Percentiles rank a stretch among this genome's conserved stretches.
Conservation (phyloP, 441 rosid species). For the Lagerstroemia fauriei region DNA sequence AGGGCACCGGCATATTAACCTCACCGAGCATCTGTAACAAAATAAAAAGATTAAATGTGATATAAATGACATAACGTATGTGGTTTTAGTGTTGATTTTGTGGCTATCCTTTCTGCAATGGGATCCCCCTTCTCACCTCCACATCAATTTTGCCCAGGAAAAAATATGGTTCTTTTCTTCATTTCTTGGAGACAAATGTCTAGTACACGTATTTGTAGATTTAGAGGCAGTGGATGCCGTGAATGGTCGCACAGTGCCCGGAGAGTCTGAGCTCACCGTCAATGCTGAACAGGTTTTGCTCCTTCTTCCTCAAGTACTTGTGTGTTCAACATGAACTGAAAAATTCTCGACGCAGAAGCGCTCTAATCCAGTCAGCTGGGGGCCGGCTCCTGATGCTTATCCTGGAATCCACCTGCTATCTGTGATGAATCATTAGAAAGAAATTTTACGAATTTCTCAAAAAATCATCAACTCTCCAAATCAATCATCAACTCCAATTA, state of each 20-base stretch:
- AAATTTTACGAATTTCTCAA: no score
- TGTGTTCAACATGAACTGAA: constrained; percentile 61
- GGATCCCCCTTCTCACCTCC: no score
- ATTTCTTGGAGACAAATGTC: constrained; percentile 70
- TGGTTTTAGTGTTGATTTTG: no score
- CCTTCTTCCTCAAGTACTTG: constrained; percentile 61
- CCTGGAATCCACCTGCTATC: constrained; percentile 49
- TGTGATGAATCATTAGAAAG: not conserved
- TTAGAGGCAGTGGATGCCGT: constrained; percentile 66
- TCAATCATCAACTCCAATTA: no score
- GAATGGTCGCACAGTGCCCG: constrained; percentile 58
- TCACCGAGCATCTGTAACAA: no score
- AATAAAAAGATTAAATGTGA: no score
- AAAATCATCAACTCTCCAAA: no score
- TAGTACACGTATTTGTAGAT: constrained; percentile 91
- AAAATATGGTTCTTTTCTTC: no score
- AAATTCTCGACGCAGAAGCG: constrained; percentile 52
- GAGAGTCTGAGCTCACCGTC: constrained; percentile 66
- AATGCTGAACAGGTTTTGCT: constrained; percentile 73
- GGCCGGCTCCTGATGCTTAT: constrained; percentile 32
- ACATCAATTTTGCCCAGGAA: no score
- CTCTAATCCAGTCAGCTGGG: constrained; percentile 55
- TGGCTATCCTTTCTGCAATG: no score
- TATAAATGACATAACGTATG: no score
- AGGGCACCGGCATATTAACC: no score